Base-by-base conservation (phyloP, 139 green algal genomes). In the Picochlorum sp. region DNA sequence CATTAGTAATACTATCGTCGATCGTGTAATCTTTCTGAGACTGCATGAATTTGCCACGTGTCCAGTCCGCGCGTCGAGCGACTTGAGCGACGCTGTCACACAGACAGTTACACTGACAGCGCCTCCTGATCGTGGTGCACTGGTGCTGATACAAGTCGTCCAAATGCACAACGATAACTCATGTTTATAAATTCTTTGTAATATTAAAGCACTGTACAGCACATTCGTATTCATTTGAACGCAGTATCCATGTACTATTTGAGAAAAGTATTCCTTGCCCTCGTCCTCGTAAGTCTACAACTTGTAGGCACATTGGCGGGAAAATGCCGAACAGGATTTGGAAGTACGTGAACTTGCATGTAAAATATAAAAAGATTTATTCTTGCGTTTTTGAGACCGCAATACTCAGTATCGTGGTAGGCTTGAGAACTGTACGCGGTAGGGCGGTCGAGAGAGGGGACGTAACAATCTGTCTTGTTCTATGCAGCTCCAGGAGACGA, bases 281-380 rank as follows among this genome's bases (percentile, higher is more conserved):
- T 54, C 47, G 47, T 21, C 18, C 47, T 54, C n/a, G 11, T 13
- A 54, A 54, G 47, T 54, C 47, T 54, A 54, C 47, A 54, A 54
- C 47, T 54, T 18, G 47, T 54, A 54, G 47, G 47, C 47, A 54
- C 47, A 4, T 54, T 54, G 18, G 47, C 47, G 15, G 47, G 47
- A 20, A 54, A 54, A 54, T 54, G 47, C 47, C 47, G 47, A 13
- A 54, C 47, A 21, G 47, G 47, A 20, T 54, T 54, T 54, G 47
- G 47, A 54, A 54, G 47, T 54, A 54, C 47, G 47, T 54, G 47
- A 21, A 6, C 11, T 8, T 54, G 47, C 47, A 26, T 54, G 47
- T 54, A 54, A 54, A 9, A 10, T 21, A 54, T 51, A 2, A 21
- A 23, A 54, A 54, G 47, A 54, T 26, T 54, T 13, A 7, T 20